These are phyloP conservation scores for Nigrograna mackinnonii DNA, from an alignment of 2,329 filamentous ascomycete genomes.

Conservation along the genomic window DNA sequence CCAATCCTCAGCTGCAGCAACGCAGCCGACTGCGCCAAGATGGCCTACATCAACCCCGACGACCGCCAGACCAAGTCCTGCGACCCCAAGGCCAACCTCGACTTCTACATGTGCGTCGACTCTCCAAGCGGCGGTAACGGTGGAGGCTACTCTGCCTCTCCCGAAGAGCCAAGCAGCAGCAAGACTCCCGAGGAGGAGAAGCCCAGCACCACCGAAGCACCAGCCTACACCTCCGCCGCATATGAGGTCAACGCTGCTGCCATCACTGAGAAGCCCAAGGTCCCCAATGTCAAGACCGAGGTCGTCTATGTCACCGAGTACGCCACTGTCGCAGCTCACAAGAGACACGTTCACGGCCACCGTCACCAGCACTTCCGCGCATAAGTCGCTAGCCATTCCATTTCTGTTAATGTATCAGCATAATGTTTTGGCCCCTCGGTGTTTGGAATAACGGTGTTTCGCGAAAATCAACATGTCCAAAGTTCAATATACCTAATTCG, in stretches of 20 bases:
- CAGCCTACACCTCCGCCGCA: slow-evolving; percentile 4
- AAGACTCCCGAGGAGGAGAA: slow-evolving; percentile 7
- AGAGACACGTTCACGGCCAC: slow-evolving; percentile 35
- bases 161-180: slow-evolving; percentile 10
- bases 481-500: slow-evolving; percentile 33
- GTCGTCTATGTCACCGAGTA: slow-evolving; percentile 37
- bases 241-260: slow-evolving; percentile 16
- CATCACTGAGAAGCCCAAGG: slow-evolving; percentile 20
- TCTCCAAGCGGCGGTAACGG: slow-evolving; percentile 19
- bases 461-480: slow-evolving; percentile 19
- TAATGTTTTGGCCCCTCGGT: slow-evolving; percentile 21
- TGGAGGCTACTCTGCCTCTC: slow-evolving; percentile 11
- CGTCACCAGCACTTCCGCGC: slow-evolving; percentile 37
- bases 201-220: slow-evolving; percentile 12
- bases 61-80: slow-evolving; percentile 39
- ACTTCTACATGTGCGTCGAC: slow-evolving; percentile 40
- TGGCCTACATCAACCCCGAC: slow-evolving; percentile 35
- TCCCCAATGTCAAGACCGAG: slow-evolving; percentile 29
- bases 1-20: slow-evolving; percentile 31
- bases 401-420: slow-evolving; percentile 13
- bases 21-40: slow-evolving; percentile 22
- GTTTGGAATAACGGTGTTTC: slow-evolving; percentile 19
- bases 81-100: slow-evolving; percentile 23
- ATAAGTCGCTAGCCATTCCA: slow-evolving; percentile 20
- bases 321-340: slow-evolving; percentile 32